phyloP scores from a whole-genome alignment of 1,284 basidiomycete species.

The Marasmius sp. region DNA sequence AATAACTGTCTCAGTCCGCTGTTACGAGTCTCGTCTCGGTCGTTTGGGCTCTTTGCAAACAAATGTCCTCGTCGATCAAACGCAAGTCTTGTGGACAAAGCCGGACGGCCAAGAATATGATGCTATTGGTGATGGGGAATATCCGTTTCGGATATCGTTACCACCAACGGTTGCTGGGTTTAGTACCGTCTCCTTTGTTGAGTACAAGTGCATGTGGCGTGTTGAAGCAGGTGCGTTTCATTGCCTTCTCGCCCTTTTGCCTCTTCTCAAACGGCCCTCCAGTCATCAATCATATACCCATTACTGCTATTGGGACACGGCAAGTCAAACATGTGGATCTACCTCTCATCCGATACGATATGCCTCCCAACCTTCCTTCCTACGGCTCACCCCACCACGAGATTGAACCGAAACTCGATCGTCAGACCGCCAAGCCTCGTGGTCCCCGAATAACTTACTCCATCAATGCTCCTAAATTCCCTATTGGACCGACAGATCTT shows the following conservation, averaged over 20 bases:
- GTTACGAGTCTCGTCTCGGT: slow-evolving; percentile 73
- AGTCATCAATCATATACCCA: slow-evolving; percentile 68
- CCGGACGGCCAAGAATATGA: slow-evolving; percentile 54
- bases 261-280: slow-evolving; percentile 16
- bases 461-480: slow-evolving; percentile 41
- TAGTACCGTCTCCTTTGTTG: slow-evolving; percentile 71
- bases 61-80: slow-evolving; percentile 66
- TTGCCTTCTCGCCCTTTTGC: slow-evolving; percentile 7
- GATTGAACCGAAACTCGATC: slow-evolving; percentile 33
- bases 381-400: slow-evolving; percentile 29
- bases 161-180: slow-evolving; percentile 64
- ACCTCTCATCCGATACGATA: slow-evolving; percentile 63
- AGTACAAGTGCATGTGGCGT: slow-evolving; percentile 78
- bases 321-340: slow-evolving; percentile 69
- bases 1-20: slow-evolving; percentile 68
- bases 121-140: slow-evolving; percentile 61
- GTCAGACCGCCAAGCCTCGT: slow-evolving; percentile 44
- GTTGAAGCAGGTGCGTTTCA: slow-evolving; percentile 70
- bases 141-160: slow-evolving; percentile 68
- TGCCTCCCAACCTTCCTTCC: slow-evolving; percentile 36
- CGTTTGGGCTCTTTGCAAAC: slow-evolving; percentile 56
- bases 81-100: slow-evolving; percentile 67
- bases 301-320: slow-evolving; percentile 64
- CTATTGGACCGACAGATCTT: slow-evolving; percentile 58
- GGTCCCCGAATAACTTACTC: slow-evolving; percentile 49